phyloP scores from a whole-genome alignment of 2,329 filamentous ascomycete species.

The Zasmidium angulare region DNA sequence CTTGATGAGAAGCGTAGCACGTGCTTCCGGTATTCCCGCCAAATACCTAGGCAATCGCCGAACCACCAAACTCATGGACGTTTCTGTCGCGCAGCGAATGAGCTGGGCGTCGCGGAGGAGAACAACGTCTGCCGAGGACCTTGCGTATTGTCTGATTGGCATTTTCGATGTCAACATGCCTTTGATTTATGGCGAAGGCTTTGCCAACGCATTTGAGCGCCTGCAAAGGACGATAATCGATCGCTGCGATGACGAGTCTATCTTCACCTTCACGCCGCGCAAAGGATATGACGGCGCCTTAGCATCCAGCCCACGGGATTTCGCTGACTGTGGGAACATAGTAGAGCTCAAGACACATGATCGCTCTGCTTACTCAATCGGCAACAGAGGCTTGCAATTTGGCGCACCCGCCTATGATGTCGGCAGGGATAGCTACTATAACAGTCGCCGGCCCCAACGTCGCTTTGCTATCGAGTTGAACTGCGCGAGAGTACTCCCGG shows the following conservation, averaged over 20 bases:
- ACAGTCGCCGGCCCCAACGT: not conserved
- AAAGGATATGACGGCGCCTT: not conserved
- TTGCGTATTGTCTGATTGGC: conserved; percentile 46
- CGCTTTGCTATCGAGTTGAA: not conserved
- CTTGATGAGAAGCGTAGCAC: not conserved
- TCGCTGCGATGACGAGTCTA: conserved; percentile 1
- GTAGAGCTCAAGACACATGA: not conserved
- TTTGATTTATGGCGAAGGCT: conserved; percentile 40
- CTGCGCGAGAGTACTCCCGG: not conserved
- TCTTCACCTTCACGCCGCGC: not conserved
- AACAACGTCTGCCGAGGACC: conserved; percentile 38
- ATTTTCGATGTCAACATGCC: conserved; percentile 47
- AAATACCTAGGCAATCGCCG: not conserved
- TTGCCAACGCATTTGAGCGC: not conserved
- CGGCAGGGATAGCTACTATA: not conserved
- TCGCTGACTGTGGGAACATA: not conserved
- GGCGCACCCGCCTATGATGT: not conserved
- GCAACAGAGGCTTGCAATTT: not conserved
- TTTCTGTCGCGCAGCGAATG: conserved; percentile 2
- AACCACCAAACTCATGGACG: not conserved
- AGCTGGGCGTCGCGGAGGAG: conserved; percentile 8
- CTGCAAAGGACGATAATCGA: not conserved
- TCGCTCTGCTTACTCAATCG: not conserved
- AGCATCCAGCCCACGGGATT: not conserved
- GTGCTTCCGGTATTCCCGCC: not conserved